Base-by-base conservation (phyloP, 2,329 filamentous ascomycete species). In the Fusarium ramigenum region DNA sequence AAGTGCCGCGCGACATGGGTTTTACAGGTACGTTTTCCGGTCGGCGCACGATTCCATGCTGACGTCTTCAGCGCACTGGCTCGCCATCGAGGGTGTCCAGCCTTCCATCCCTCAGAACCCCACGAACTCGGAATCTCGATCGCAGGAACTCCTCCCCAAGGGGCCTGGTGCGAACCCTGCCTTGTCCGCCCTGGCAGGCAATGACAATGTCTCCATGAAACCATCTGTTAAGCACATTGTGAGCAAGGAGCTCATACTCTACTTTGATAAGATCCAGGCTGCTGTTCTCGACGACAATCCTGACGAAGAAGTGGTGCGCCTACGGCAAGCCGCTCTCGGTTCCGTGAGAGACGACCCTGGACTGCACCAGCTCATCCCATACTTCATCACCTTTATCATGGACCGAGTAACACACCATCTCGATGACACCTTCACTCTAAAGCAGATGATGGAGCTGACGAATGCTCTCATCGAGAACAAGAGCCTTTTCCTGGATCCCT, bases 81-180 rank as follows among this genome's bases (percentile, higher is more conserved):
- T 98, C 69, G 95, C 96, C 28, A 94, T 99, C 54, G 96, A 99
- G 86, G 96, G 96, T 66, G 96, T 98, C 34, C 96, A 99, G 81
- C 96, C 96, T 5, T 93, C 95, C 2, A 98, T 98, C 77, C 95
- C 96, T 4, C 96, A 98, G 82, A 99, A 99, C 82, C 96, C 96
- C 11, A 96, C 95, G 4, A 91, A 93, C 10, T 91, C 91, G 78
- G 95, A 98, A 81, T 92, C 94, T 36, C 89, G 94, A 68, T 91
- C 93, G 58, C 93, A 95, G 79, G 95, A 98, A 78, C 88, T 98
- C 36, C 87, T 97, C 23, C 93, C 95, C 37, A 98, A 98, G 84
- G 96, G 95, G 10, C 92, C 94, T 7, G 94, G 94, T 71, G 93
- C 94, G 28, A 97, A 97, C 78, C 92, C 93, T 9, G 93, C 94